Evolutionary conservation across 768 basidiomycete genomes (phyloP), one percentile per base, ranked within the genome.

Genomic region (Megacollybia marginata): DNA sequence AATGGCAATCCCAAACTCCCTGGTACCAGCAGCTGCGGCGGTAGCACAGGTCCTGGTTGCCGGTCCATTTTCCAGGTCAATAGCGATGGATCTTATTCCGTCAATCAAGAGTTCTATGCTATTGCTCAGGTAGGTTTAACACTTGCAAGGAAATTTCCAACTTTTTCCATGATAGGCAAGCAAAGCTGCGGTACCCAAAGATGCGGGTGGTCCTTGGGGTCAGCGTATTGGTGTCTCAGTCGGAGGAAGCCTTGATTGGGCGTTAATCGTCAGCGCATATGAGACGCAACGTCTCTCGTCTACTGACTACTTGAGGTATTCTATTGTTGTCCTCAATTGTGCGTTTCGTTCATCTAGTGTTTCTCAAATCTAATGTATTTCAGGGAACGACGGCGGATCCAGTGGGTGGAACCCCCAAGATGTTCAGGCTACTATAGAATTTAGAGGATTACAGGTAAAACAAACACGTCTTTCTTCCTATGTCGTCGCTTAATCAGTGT

Each of bases 241-340:
- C 4, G 65, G 63, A 9, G 75, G 75, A 3, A 55, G n/a, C 53
- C 19, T 40, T 5, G 38, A 19, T 15, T 71, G 68, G 70, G 67
- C 69, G 0, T 64, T 79, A 9, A 57, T 63, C 15, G 79, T 76
- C 5, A 66, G 67, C 6, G 77, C 78, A 8, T 80, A 72, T 46
- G 69, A 71, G 19, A 79, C 77, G 0, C 55, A 60, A 5, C 70
- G 78, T 1, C 56, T 56, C 1, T 65, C 55, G 13, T 56, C 73
- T 15, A 50, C 61, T 4, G 74, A 78, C 54, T 72, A 66, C 69
- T 59, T 64, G 28, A 66, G 75, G 19, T 79, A 78, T 58, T 70
- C 67, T 31, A 62, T 79, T 48, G 76, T 79, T 38, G 78, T 79
- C 1, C 55, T 79, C 48, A 79, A 79, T 62, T 74, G 69, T 65